phyloP scores from a whole-genome alignment of 805 yeast genomes.

The Starmerella kuoi region DNA sequence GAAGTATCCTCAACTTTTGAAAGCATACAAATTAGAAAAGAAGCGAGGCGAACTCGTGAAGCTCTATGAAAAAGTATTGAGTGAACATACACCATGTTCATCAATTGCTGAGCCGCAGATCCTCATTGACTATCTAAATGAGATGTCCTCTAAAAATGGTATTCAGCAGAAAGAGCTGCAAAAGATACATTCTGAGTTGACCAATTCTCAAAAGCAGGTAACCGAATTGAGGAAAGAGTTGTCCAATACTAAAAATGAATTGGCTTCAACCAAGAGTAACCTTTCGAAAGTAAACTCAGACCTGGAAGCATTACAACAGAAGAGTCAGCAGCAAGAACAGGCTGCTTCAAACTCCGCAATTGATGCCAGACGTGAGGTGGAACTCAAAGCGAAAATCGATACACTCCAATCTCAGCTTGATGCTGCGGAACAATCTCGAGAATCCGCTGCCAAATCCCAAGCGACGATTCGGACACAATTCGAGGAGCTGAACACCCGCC shows the following conservation, averaged over 20 bases:
- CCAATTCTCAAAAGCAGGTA: not conserved
- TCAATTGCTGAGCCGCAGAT: conserved; percentile 60
- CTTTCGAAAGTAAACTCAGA: not conserved
- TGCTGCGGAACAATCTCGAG: conserved; percentile 10
- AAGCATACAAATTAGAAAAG: conserved; percentile 77
- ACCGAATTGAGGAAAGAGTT: not conserved
- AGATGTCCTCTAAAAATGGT: conserved; percentile 46
- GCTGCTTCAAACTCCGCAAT: not conserved
- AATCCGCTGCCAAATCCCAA: conserved; percentile 14
- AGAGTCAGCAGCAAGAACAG: not conserved
- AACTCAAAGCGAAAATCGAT: conserved; percentile 4
- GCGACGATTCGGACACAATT: conserved; percentile 23
- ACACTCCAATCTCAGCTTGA: conserved; percentile 10
- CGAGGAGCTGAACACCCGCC: conserved; percentile 38
- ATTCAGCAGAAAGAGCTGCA: conserved; percentile 34
- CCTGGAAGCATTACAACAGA: not conserved
- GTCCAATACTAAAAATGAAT: not conserved
- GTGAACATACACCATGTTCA: conserved; percentile 71
- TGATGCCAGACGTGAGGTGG: conserved; percentile 11
- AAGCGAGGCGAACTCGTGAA: conserved; percentile 46
- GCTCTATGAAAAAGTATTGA: conserved; percentile 52
- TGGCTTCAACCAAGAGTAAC: conserved; percentile 5
- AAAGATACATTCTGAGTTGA: not conserved
- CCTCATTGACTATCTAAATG: conserved; percentile 56
- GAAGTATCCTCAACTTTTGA: conserved; percentile 69